Percentiles rank a stretch among this genome's conserved stretches.
Conservation (phyloP, 2,329 filamentous ascomycete genomes). For the Hypoxylon sp. region DNA sequence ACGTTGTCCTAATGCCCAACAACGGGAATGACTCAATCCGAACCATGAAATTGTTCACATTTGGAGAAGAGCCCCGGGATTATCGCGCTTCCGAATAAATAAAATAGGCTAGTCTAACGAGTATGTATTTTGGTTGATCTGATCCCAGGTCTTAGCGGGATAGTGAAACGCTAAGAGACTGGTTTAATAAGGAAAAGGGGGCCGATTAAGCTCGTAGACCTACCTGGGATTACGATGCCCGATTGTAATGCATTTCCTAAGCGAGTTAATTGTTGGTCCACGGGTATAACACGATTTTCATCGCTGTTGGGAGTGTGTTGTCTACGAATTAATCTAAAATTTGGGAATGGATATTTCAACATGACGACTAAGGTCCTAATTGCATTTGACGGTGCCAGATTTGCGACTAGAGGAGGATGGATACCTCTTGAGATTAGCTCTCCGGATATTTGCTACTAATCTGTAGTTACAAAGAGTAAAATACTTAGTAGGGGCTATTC, state of each 20-base stretch:
- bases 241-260: no score
- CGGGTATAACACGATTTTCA: no score
- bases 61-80: neutral
- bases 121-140: neutral
- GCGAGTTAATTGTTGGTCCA: no score
- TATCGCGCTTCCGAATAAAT: neutral
- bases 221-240: no score
- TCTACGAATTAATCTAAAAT: no score
- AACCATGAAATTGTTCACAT: no score
- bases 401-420: neutral
- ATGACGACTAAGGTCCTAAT: no score
- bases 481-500: neutral
- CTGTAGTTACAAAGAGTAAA: neutral
- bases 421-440: neutral
- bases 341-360: no score
- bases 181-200: neutral
- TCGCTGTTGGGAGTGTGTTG: no score
- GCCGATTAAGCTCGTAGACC: no score
- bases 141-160: neutral
- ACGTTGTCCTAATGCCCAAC: no score
- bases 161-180: neutral
- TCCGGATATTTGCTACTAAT: neutral
- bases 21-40: no score
- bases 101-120: neutral
- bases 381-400: neutral